Evolutionary conservation across 78 protist species (phyloP).

Genomic region (Pigoraptor vietnamica): DNA sequence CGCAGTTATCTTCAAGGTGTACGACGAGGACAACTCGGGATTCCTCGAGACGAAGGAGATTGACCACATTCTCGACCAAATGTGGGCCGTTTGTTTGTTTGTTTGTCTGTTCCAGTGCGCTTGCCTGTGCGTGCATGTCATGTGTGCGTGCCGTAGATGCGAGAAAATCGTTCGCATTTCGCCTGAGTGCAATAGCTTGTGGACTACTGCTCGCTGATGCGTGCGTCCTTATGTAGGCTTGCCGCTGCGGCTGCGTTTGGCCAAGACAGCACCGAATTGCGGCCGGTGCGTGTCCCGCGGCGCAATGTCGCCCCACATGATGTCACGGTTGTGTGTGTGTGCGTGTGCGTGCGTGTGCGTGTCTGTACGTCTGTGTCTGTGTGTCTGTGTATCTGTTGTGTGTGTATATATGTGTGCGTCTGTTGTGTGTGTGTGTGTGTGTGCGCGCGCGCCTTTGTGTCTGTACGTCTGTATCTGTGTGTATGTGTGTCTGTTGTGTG

Average conservation of each 20-base stretch:
- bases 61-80: not conserved
- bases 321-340: not conserved
- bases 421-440: too few species aligned
- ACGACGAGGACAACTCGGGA: not conserved
- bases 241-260: not conserved
- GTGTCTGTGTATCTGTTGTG: not conserved
- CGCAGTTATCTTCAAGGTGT: conserved; percentile 7
- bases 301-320: too few species aligned
- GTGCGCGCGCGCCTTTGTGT: too few species aligned
- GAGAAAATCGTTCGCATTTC: too few species aligned
- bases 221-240: too few species aligned
- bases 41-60: not conserved
- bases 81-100: not conserved
- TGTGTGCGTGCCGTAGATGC: too few species aligned
- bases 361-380: not conserved
- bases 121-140: not conserved
- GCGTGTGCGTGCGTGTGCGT: not conserved
- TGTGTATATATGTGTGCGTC: not conserved
- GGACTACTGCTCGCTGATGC: too few species aligned
- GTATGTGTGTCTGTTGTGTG: too few species aligned
- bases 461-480: too few species aligned
- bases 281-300: not conserved
- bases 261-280: not conserved
- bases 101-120: not conserved
- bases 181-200: too few species aligned